Evolutionary conservation across 306 rosid genomes (phyloP), one percentile per base, ranked within the genome.

Genomic region (Vigna mungo): DNA sequence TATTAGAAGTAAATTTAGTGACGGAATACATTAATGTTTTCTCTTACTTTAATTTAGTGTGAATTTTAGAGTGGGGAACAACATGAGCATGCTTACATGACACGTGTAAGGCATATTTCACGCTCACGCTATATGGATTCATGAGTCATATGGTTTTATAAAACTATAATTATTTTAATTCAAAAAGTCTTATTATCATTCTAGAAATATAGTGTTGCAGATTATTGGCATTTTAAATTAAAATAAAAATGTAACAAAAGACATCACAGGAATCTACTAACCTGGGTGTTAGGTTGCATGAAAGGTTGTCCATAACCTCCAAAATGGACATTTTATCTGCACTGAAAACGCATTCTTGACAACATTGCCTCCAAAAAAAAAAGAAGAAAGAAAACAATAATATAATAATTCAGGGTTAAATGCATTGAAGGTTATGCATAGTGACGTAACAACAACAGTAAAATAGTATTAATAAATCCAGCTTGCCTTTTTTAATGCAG

Each of bases 251-350:
- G 14, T 43, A 43, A 43, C 4, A 43, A 49, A 6, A 51, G 21
- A 2, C 64, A 39, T 4, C 20, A 18, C 9, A 56, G 15, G 65
- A 71, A 71, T 18, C 21, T 36, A 39, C 6, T 21, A 15, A 56
- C 43, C 12, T 41, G 0, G 30, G 51, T 59, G 69, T 48, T 63
- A 49, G 32, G 82, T 78, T 81, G 59, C 48, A 61, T 80, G 88
- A 82, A 85, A 82, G 74, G 80, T 67, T 71, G 76, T 74, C 36
- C 74, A 16, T 79, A 90, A 85, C 96, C 79, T 87, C 84, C 87
- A 85, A 82, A 39, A 20, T 53, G 59, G 89, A 85, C 93, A 44
- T 84, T 78, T 80, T 78, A 85, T 80, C 96, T 16, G 37, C 76
- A 85, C 41, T 76, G 44, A 72, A 78, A 75, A 51, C 5, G 4